Conservation (phyloP, 1,284 basidiomycete genomes). For the Ustilago bromivora region DNA sequence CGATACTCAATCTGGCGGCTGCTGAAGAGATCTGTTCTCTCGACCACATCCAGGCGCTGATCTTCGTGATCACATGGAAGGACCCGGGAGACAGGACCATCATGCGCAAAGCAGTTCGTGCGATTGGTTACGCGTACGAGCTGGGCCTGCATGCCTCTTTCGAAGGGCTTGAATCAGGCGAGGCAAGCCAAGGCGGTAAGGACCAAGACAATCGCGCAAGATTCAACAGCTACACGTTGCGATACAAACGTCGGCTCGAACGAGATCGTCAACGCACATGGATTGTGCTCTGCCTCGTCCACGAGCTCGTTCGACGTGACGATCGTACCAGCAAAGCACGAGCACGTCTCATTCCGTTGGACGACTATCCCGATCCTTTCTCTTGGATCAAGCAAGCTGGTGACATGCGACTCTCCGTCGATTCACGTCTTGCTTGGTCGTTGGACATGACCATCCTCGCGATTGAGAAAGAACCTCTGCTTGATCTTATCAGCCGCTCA, state of each 20-base stretch:
- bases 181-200: neutral
- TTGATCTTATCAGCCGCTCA: slow-evolving; percentile 32
- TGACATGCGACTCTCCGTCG: slow-evolving; percentile 39
- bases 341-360: slow-evolving; percentile 37
- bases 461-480: slow-evolving; percentile 33
- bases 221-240: slow-evolving; percentile 24
- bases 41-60: slow-evolving; percentile 84
- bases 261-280: slow-evolving; percentile 54
- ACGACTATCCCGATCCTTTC: slow-evolving; percentile 42
- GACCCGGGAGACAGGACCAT: slow-evolving; percentile 71
- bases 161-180: slow-evolving; percentile 11
- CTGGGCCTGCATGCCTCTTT: slow-evolving; percentile 60
- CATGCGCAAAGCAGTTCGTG: slow-evolving; percentile 67
- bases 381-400: slow-evolving; percentile 39
- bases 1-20: slow-evolving; percentile 78
- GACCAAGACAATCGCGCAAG: slow-evolving; percentile 3
- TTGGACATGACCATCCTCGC: slow-evolving; percentile 33
- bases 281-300: slow-evolving; percentile 52
- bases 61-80: slow-evolving; percentile 86
- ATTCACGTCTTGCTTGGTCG: slow-evolving; percentile 47
- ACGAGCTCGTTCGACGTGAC: slow-evolving; percentile 35
- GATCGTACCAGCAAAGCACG: slow-evolving; percentile 30
- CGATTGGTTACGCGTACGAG: slow-evolving; percentile 69
- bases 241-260: slow-evolving; percentile 20
- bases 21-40: slow-evolving; percentile 80